Evolutionary conservation across 257 asterid species (phyloP).

Genomic region (Nicotiana noctiflora): DNA sequence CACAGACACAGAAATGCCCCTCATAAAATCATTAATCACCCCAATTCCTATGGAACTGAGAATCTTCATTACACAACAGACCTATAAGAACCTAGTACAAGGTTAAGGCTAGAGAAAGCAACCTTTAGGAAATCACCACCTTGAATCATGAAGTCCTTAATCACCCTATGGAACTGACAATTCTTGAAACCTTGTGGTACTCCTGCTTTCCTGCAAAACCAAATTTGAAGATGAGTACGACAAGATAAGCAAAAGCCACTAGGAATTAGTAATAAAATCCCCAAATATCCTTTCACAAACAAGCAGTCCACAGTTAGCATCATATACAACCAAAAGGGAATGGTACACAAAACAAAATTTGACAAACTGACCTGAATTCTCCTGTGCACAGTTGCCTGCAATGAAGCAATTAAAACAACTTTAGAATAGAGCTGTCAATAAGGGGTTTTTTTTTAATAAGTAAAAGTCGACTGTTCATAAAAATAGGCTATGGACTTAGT

Average conservation of each 20-base stretch:
- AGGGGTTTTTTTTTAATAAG: too few relatives aligned
- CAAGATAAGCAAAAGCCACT: neutral
- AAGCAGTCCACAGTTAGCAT: neutral
- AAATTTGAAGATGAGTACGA: constrained; percentile 18
- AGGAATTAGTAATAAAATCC: neutral
- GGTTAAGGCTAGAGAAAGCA: neutral
- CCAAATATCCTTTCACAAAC: neutral
- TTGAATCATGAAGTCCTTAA: constrained; percentile 95
- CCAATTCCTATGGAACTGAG: neutral
- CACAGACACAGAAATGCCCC: neutral
- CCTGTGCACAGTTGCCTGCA: constrained; percentile 90
- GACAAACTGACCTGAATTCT: constrained; percentile 57
- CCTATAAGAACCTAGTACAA: neutral
- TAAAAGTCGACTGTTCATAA: too few relatives aligned
- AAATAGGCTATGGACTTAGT: neutral
- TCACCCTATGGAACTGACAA: constrained; percentile 90
- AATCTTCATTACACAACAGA: neutral
- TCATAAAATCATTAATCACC: neutral
- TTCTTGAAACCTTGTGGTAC: constrained; percentile 83
- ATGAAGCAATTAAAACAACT: constrained; percentile 10
- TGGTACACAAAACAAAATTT: neutral
- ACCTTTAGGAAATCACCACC: constrained; percentile 98
- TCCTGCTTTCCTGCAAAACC: constrained; percentile 68
- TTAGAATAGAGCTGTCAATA: neutral
- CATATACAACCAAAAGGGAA: neutral